Conservation (phyloP, 148 eudicot genomes). For the Bassia scoparia region DNA sequence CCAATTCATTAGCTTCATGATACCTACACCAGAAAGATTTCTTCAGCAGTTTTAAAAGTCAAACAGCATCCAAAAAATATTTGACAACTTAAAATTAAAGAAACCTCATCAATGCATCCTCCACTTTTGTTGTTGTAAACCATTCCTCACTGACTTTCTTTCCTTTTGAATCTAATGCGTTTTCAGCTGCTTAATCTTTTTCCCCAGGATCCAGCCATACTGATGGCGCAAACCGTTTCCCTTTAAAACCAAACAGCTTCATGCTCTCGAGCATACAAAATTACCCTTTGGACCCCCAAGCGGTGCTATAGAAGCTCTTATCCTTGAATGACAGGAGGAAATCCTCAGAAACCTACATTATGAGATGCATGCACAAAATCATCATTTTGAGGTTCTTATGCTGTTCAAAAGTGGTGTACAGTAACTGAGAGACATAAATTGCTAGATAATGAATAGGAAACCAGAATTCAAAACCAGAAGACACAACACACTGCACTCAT, state of each 20-base stretch:
- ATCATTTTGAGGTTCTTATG: slow-evolving; percentile 1
- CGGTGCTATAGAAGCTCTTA: slow-evolving; percentile 71
- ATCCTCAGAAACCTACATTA: slow-evolving; percentile 73
- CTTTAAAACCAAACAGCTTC: slow-evolving; percentile 96
- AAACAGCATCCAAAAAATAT: neutral
- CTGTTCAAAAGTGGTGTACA: neutral
- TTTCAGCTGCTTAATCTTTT: slow-evolving; percentile 76
- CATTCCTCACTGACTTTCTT: slow-evolving; percentile 95
- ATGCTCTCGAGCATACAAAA: slow-evolving; percentile 87
- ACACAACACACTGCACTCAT: slow-evolving; percentile 26
- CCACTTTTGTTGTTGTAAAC: slow-evolving; percentile 90
- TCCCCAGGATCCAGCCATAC: slow-evolving; percentile 87
- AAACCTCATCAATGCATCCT: slow-evolving; percentile 75
- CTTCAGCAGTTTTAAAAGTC: neutral
- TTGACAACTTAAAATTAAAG: slow-evolving; percentile 14
- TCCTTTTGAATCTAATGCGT: slow-evolving; percentile 87
- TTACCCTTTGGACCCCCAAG: slow-evolving; percentile 84
- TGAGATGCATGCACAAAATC: neutral
- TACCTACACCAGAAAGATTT: slow-evolving; percentile 47
- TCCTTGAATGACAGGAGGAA: slow-evolving; percentile 76
- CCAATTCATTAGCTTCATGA: slow-evolving; percentile 78
- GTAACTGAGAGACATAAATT: neutral
- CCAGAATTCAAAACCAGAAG: neutral
- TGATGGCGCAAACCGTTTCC: slow-evolving; percentile 77
- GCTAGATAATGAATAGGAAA: neutral